Conservation (phyloP, 306 rosid species). For the Prunus fruticosa region DNA sequence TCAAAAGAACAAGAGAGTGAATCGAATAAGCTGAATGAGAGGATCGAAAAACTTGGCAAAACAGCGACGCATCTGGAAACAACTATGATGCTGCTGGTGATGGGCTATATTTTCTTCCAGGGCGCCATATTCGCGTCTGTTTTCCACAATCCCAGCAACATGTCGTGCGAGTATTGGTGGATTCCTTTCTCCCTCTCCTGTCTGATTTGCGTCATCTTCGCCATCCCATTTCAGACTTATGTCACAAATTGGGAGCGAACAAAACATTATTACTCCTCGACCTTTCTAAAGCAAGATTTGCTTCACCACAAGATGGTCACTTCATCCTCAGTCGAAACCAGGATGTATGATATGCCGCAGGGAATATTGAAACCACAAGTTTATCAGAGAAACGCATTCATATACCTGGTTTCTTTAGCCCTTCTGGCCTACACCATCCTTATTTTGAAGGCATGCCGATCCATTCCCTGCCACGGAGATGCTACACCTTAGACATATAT, state of each 20-base stretch:
- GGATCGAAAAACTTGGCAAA: not conserved
- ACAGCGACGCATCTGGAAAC: not conserved
- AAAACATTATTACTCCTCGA: not conserved
- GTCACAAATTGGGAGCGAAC: not conserved
- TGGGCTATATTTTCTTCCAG: not conserved
- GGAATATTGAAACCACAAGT: not conserved
- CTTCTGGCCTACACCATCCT: not conserved
- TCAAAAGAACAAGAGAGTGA: too few relatives aligned
- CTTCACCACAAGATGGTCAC: not conserved
- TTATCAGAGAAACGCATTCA: not conserved
- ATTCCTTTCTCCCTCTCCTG: not conserved
- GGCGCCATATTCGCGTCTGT: not conserved
- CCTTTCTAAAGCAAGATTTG: not conserved
- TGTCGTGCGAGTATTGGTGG: not conserved
- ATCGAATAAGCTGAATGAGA: too few relatives aligned
- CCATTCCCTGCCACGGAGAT: not conserved
- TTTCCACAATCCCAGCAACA: not conserved
- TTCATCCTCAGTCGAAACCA: not conserved
- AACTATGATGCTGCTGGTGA: not conserved
- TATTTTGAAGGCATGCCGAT: not conserved
- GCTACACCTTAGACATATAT: not conserved
- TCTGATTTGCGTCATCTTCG: not conserved
- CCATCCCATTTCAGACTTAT: not conserved
- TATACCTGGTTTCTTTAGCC: not conserved
- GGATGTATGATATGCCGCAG: not conserved